phyloP scores from a whole-genome alignment of 768 basidiomycete species.

The Boletus sp. region DNA sequence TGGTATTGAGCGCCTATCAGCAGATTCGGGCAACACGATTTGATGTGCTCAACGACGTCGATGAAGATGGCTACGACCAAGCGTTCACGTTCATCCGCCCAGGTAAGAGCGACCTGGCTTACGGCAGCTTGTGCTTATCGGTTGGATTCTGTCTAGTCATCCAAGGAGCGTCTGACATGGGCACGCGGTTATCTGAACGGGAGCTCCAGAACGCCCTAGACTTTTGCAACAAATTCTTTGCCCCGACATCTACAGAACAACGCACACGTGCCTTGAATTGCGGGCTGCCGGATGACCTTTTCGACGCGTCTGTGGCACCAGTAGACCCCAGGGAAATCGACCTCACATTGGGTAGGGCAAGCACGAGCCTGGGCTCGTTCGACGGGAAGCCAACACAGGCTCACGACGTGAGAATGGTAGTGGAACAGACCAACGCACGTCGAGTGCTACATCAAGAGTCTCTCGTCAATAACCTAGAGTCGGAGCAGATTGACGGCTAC shows the following conservation, averaged over 20 bases:
- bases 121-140: no score
- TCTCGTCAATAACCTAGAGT: constrained; percentile 63
- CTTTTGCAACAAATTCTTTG: constrained; percentile 74
- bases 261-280: constrained; percentile 19
- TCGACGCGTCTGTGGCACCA: constrained; percentile 21
- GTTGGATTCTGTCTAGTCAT: constrained; percentile 48
- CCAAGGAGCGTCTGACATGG: constrained; percentile 78
- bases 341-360: constrained; percentile 4
- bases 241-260: constrained; percentile 58
- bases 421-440: constrained; percentile 69
- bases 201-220: constrained; percentile 76
- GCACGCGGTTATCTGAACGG: constrained; percentile 62
- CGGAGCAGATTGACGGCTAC: constrained; percentile 59
- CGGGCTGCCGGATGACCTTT: constrained; percentile 23
- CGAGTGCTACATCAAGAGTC: constrained; percentile 69
- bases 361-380: background rate
- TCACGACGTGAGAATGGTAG: constrained; percentile 48
- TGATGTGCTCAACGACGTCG: constrained; percentile 39
- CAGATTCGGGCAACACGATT: constrained; percentile 41
- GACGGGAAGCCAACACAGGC: constrained; percentile 9
- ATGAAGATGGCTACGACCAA: constrained; percentile 43
- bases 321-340: constrained; percentile 18
- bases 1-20: constrained; percentile 42
- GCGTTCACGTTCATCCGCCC: constrained; percentile 43
- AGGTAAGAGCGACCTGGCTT: background rate